These are phyloP conservation scores for Clarireedia monteithiana DNA, from an alignment of 2,329 filamentous ascomycete genomes.

Conservation along the genomic window DNA sequence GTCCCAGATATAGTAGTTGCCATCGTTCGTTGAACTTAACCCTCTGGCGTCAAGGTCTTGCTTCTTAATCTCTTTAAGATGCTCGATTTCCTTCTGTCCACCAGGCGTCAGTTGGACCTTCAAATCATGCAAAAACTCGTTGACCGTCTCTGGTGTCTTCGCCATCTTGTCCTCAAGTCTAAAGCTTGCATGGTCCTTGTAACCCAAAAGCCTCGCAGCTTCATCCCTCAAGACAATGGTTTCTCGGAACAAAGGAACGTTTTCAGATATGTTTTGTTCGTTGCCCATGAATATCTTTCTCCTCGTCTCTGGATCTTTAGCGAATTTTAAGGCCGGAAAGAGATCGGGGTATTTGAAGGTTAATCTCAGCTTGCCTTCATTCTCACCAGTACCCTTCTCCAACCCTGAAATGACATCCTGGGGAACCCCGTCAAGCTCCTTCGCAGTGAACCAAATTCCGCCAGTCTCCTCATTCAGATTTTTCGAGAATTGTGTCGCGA, in stretches of 20 bases:
- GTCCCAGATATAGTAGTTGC: conserved; percentile 77
- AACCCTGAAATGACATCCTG: conserved; percentile 57
- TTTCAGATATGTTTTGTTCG: conserved; percentile 66
- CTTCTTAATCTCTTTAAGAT: conserved; percentile 69
- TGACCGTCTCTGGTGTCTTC: conserved; percentile 64
- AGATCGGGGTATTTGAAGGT: conserved; percentile 81
- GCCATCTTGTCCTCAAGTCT: conserved; percentile 81
- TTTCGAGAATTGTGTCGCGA: conserved; percentile 70
- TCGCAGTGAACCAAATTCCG: conserved; percentile 68
- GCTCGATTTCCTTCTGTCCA: conserved; percentile 60
- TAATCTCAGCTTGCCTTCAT: conserved; percentile 66
- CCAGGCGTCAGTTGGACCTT: conserved; percentile 59
- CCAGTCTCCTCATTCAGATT: conserved; percentile 77
- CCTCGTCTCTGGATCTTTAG: conserved; percentile 59
- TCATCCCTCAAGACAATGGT: conserved; percentile 70
- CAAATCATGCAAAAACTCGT: conserved; percentile 65
- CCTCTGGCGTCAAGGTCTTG: conserved; percentile 54
- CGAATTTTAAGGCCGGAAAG: conserved; percentile 72
- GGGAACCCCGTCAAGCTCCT: conserved; percentile 70
- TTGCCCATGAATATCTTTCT: conserved; percentile 64
- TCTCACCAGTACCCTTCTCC: conserved; percentile 64
- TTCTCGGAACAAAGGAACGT: conserved; percentile 67
- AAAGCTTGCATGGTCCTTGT: conserved; percentile 68
- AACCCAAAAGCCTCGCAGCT: conserved; percentile 68
- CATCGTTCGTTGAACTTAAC: conserved; percentile 46